Conservation (phyloP, 495 filamentous ascomycete species). For the Hypoxylon crocopeplum region DNA sequence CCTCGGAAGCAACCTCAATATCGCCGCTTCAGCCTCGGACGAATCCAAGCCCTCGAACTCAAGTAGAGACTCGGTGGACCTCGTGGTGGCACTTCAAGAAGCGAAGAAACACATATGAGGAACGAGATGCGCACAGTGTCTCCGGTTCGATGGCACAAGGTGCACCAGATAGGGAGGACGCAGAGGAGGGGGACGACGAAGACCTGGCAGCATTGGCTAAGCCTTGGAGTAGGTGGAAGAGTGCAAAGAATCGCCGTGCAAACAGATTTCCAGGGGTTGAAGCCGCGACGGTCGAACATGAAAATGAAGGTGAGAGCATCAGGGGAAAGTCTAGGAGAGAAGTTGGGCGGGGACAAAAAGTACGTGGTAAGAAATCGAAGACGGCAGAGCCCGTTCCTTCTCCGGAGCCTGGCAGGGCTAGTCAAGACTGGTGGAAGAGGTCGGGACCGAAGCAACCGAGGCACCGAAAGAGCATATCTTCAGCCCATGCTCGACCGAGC, state of each 20-base stretch:
- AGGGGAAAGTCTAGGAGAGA: neutral
- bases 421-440: neutral
- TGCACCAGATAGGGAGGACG: neutral
- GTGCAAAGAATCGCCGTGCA: neutral
- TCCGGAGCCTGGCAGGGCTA: neutral
- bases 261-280: neutral
- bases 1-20: neutral
- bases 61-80: neutral
- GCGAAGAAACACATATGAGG: neutral
- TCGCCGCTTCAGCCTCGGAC: neutral
- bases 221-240: neutral
- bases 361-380: neutral
- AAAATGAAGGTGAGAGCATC: neutral
- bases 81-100: constrained; percentile 18
- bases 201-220: neutral
- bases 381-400: neutral
- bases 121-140: neutral
- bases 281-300: neutral
- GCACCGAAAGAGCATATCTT: constrained; percentile 13
- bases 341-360: neutral
- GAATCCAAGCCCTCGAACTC: neutral
- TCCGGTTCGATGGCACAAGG: neutral
- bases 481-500: constrained; percentile 7
- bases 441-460: constrained; percentile 1
- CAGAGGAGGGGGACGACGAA: neutral